Evolutionary conservation across 1,284 basidiomycete genomes (phyloP), one percentile per base, ranked within the genome.

Genomic region (Peniophora sp.): DNA sequence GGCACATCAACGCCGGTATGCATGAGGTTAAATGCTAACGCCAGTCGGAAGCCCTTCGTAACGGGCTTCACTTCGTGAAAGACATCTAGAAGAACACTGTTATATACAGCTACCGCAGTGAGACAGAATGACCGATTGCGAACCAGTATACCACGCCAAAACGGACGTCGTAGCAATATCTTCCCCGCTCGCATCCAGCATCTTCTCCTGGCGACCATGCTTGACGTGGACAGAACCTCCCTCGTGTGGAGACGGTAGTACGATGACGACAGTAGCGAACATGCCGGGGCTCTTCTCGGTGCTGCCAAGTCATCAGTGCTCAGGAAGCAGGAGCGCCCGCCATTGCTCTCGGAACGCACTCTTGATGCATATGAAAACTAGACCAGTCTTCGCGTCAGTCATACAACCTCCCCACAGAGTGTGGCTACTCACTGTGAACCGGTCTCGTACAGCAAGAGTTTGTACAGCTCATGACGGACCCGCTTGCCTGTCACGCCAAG

Each of bases 31-130:
- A 72, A 76, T 0, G 69, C 66, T 8, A 77, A 63, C 1, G 71
- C 73, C 22, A 75, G 63, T 6, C 68, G 67, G 51, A 71, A 69
- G 2, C 73, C 74, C 15, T 64, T 63, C 5, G 64, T 68, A 22
- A 78, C 60, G 6, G 72, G 68, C 54, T 73, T 69, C 48, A 75
- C 63, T 60, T 72, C 71, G 54, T 73, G 71, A n/a, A 55, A 59
- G 42, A 75, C 73, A 52, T 73, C 27, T 32, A 32, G 12, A 32
- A 32, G n/a, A n/a, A n/a, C n/a, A n/a, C n/a, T n/a, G n/a, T n/a
- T n/a, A n/a, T 32, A 32, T 32, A 5, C 27, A 32, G 27, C 6
- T 32, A 6, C 12, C 5, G 5, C 6, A 32, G 27, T 32, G 27
- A 6, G 27, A 32, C 27, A 32, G 27, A 5, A 32, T 32, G 27